phyloP scores from a whole-genome alignment of 345 rosid species.

The Hypericum androsaemum region DNA sequence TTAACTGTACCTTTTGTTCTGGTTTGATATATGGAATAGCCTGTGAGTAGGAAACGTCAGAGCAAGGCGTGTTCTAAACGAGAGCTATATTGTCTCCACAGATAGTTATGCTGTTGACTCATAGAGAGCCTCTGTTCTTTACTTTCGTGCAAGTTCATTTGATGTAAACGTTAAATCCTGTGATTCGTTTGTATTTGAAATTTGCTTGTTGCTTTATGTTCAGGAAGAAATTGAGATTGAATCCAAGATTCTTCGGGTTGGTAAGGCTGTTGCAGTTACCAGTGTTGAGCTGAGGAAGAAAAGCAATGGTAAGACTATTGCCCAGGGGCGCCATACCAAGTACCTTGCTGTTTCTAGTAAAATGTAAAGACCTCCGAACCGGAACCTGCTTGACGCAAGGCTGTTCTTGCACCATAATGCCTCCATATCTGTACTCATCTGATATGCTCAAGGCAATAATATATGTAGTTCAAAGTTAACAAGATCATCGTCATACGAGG shows the following conservation, averaged over 20 bases:
- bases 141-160: background rate
- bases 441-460: too few species aligned
- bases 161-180: background rate
- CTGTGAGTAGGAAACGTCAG: too few species aligned
- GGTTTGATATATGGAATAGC: too few species aligned
- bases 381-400: background rate
- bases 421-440: too few species aligned
- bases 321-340: conserved; percentile 93
- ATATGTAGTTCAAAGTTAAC: too few species aligned
- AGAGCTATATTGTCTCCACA: too few species aligned
- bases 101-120: too few species aligned
- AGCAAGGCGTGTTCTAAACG: too few species aligned
- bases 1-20: too few species aligned
- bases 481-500: too few species aligned
- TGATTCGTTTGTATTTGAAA: background rate
- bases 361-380: conserved; percentile 24
- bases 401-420: too few species aligned
- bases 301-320: conserved; percentile 59
- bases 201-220: conserved; percentile 5
- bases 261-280: conserved; percentile 66
- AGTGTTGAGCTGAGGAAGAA: conserved; percentile 81
- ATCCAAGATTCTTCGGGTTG: conserved; percentile 52
- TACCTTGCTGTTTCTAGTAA: conserved; percentile 46
- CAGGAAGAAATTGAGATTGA: conserved; percentile 75
- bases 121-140: background rate